Percentiles rank a stretch among this genome's conserved stretches.
phyloP scores from a whole-genome alignment of 441 rosid species.

The Pelargonium australe region DNA sequence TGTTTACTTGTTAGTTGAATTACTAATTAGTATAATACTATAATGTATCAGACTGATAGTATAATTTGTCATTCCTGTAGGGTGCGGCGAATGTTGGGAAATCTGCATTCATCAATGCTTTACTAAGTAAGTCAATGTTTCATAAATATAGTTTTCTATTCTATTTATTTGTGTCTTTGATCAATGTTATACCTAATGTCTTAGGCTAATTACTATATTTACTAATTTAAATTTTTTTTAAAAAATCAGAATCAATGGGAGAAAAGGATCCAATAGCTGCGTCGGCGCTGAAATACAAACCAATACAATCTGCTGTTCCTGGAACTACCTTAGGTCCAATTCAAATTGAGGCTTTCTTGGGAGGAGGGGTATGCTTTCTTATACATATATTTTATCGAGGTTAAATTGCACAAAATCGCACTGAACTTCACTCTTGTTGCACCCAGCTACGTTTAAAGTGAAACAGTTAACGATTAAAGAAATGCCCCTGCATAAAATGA shows the following conservation, averaged over 20 bases:
- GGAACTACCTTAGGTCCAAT: constrained; percentile 96
- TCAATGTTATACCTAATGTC: background rate
- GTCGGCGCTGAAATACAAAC: constrained; percentile 78
- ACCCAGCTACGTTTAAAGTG: too few species aligned
- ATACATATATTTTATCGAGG: background rate
- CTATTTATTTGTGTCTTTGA: background rate
- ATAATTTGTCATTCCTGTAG: constrained; percentile 34
- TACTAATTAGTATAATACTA: background rate
- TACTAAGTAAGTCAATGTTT: constrained; percentile 56
- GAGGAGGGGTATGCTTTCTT: constrained; percentile 70
- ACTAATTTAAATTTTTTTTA: background rate
- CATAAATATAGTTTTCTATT: background rate
- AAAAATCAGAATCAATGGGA: constrained; percentile 58
- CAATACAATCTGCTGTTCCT: constrained; percentile 95
- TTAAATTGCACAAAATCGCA: background rate
- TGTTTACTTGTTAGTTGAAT: too few species aligned
- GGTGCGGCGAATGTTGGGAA: constrained; percentile 98
- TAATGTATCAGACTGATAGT: background rate
- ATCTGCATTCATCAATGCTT: constrained; percentile 90
- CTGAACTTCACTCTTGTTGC: too few species aligned
- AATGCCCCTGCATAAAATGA: too few species aligned
- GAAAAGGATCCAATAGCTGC: constrained; percentile 90
- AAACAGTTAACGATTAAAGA: too few species aligned
- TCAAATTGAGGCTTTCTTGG: constrained; percentile 83
- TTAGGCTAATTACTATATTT: background rate